phyloP scores from a whole-genome alignment of 345 rosid species.

The Lenwebbia sp. region DNA sequence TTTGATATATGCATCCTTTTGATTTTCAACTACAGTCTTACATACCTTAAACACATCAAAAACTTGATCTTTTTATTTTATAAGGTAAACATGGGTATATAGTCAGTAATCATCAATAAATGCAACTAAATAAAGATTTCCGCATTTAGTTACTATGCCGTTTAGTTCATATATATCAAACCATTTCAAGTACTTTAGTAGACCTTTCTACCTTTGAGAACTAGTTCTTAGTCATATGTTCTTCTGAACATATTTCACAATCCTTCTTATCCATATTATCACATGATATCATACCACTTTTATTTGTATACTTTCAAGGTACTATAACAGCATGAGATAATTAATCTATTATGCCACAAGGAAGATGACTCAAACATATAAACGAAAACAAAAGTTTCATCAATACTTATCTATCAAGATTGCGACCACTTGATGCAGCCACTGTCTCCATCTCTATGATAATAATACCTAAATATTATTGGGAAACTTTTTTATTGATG shows the following conservation, averaged over 20 bases:
- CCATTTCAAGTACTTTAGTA: background rate
- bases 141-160: background rate
- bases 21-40: background rate
- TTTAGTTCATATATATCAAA: background rate
- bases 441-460: too few species aligned
- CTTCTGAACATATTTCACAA: background rate
- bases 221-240: background rate
- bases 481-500: too few species aligned
- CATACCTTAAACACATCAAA: background rate
- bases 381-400: too few species aligned
- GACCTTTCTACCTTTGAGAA: background rate
- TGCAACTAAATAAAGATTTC: background rate
- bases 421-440: background rate
- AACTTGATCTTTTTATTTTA: background rate
- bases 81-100: background rate
- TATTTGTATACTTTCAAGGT: too few species aligned
- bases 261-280: background rate
- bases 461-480: too few species aligned
- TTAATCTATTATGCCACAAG: background rate
- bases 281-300: background rate
- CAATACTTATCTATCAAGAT: background rate
- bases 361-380: background rate
- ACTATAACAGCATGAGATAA: too few species aligned
- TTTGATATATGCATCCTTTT: background rate
- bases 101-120: background rate